Conservation (phyloP, 2,329 filamentous ascomycete species). For the Epichloe brachyelytri region DNA sequence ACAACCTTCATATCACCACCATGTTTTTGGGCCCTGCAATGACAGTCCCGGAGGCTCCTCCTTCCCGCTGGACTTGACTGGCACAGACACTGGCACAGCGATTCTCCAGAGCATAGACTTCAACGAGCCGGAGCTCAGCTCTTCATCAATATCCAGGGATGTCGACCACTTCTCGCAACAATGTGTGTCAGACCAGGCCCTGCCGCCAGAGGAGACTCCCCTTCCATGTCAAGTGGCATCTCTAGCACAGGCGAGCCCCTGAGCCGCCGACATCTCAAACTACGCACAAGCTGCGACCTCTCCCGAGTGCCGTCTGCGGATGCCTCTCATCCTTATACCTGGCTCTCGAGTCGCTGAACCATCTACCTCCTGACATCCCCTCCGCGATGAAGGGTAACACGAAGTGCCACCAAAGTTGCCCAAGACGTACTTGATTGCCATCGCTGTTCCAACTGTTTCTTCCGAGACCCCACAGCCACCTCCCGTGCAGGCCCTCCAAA, state of each 20-base stretch:
- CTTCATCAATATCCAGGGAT: constrained; percentile 17
- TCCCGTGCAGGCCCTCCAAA: constrained; percentile 41
- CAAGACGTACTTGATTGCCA: constrained; percentile 39
- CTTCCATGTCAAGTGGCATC: constrained; percentile 13
- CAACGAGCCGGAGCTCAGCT: constrained; percentile 16
- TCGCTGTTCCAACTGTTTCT: constrained; percentile 29
- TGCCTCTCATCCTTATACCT: constrained; percentile 39
- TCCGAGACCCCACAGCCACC: constrained; percentile 22
- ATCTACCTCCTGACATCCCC: constrained; percentile 30
- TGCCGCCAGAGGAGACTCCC: constrained; percentile 9
- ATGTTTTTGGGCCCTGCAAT: constrained; percentile 8
- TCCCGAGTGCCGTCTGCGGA: constrained; percentile 25
- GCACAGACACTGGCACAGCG: constrained; percentile 12
- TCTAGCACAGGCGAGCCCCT: constrained; percentile 8
- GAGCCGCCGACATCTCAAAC: constrained; percentile 3
- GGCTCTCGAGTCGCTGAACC: constrained; percentile 36
- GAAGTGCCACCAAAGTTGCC: constrained; percentile 33
- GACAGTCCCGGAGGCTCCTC: neutral
- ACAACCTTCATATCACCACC: constrained; percentile 3
- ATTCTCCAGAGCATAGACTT: constrained; percentile 21
- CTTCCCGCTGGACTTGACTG: constrained; percentile 9
- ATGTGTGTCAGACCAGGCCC: constrained; percentile 13
- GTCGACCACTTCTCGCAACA: constrained; percentile 15
- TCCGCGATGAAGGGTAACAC: constrained; percentile 34
- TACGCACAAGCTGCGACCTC: constrained; percentile 8